phyloP scores from a whole-genome alignment of 2,329 filamentous ascomycete species.

The Fusarium tjaetaba region DNA sequence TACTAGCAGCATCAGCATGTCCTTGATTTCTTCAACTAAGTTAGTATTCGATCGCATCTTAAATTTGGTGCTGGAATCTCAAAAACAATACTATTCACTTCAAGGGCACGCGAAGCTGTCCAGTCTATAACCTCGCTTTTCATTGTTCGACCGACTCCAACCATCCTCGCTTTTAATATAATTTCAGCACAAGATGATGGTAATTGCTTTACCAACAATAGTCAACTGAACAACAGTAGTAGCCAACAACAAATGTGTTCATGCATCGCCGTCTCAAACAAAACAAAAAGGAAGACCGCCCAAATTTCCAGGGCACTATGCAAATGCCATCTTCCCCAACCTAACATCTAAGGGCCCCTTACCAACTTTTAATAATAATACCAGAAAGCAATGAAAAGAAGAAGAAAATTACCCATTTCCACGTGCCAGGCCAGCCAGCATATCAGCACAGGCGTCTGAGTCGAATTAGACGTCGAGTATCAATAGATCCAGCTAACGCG shows the following conservation, averaged over 20 bases:
- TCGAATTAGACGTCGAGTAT: not conserved
- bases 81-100: not conserved
- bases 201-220: not conserved
- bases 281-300: not conserved
- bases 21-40: not conserved
- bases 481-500: not conserved
- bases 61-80: conserved; percentile 10
- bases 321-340: conserved; percentile 37
- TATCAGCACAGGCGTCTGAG: not conserved
- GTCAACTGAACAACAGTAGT: conserved; percentile 8
- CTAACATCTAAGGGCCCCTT: conserved; percentile 13
- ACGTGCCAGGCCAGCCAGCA: conserved; percentile 14
- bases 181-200: conserved; percentile 3
- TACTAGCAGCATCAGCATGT: not conserved
- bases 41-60: conserved; percentile 13
- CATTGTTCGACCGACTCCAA: conserved; percentile 30
- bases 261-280: not conserved
- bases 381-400: not conserved
- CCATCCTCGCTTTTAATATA: conserved; percentile 30
- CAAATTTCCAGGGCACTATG: conserved; percentile 24
- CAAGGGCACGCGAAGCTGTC: conserved; percentile 19
- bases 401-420: not conserved
- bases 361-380: conserved; percentile 16
- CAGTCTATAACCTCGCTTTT: conserved; percentile 39
- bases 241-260: conserved; percentile 2